Base-by-base conservation (phyloP, 441 rosid species). In the Pelargonium australe region DNA sequence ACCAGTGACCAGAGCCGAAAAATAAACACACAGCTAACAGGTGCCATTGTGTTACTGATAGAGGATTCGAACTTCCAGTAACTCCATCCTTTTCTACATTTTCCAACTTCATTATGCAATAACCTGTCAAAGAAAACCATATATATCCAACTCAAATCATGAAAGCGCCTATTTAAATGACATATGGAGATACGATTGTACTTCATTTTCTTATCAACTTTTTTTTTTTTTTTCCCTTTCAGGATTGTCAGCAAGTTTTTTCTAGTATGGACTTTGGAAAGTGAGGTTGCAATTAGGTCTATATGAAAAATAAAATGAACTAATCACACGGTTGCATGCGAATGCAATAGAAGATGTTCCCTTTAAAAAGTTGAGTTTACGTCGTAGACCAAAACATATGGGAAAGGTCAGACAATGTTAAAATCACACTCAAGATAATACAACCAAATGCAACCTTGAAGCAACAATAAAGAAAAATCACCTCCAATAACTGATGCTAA, bases 1-100 rank as follows among this genome's bases (percentile, higher is more conserved):
- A 87, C 96, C 96, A 95, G 80, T 95, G 99, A 72, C 98, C 99
- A 31, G 96, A 85, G 77, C 90, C 85, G 68, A 87, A 90, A 79
- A 87, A 88, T 78, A 95, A 81, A 80, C 95, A 89, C 17, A 87
- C 79, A 5, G 97, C 88, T 47, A 90, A 87, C 37, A 92, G 92
- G 75, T 79, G 85, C 99, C 99, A 92, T 67, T 92, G 96, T 16
- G 80, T 75, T 68, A 90, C 84, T 49, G 91, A 80, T 23, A 90
- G 85, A 72, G 93, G 89, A 80, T 83, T 64, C 28, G 68, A 75
- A n/a, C 49, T 69, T 75, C 78, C 74, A 64, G 70, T 43, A 63
- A 63, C 57, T 45, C 77, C 81, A 43, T 62, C 77, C 40, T 73
- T 79, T 80, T 80, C 95, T 23, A 81, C 28, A 66, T 80, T 85